Evolutionary conservation across 768 basidiomycete species (phyloP).

Genomic region (Tephrocybe rancida): DNA sequence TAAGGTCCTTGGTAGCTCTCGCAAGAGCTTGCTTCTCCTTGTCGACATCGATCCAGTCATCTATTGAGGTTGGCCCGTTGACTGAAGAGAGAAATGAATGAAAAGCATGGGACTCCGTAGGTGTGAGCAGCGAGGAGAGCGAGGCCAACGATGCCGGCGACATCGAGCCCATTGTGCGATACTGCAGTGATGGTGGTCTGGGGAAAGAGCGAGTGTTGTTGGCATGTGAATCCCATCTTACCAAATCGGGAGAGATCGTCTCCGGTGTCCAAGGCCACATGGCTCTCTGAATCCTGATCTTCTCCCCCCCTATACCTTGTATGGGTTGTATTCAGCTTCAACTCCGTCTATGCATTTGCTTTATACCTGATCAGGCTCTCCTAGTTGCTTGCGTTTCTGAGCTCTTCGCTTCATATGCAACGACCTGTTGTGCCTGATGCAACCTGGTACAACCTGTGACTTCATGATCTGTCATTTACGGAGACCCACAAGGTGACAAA

Average conservation of each 20-base stretch:
- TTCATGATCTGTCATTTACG: background rate
- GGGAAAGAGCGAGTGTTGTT: slow-evolving; percentile 1
- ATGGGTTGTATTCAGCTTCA: background rate
- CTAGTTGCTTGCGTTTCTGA: background rate
- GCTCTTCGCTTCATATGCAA: background rate
- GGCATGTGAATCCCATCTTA: slow-evolving; percentile 20
- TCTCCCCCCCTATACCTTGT: slow-evolving; percentile 1
- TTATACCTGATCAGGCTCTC: background rate
- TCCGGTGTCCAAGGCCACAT: slow-evolving; percentile 4
- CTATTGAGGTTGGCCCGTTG: slow-evolving; percentile 41
- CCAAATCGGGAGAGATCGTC: slow-evolving; percentile 16
- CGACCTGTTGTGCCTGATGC: background rate
- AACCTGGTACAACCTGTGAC: background rate
- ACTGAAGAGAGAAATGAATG: slow-evolving; percentile 67
- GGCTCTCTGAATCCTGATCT: slow-evolving; percentile 3
- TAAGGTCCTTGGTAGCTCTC: slow-evolving; percentile 83
- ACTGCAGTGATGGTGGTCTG: slow-evolving; percentile 11
- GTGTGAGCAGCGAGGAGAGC: slow-evolving; percentile 55
- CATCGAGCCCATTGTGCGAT: slow-evolving; percentile 18
- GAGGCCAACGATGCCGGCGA: slow-evolving; percentile 18
- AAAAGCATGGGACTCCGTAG: slow-evolving; percentile 66
- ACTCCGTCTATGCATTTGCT: background rate
- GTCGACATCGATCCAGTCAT: slow-evolving; percentile 49
- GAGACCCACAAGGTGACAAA: background rate
- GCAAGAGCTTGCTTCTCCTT: slow-evolving; percentile 66